Evolutionary conservation across 352 stramenopile genomes (phyloP).

Genomic region (Elongisporangium undulatum): DNA sequence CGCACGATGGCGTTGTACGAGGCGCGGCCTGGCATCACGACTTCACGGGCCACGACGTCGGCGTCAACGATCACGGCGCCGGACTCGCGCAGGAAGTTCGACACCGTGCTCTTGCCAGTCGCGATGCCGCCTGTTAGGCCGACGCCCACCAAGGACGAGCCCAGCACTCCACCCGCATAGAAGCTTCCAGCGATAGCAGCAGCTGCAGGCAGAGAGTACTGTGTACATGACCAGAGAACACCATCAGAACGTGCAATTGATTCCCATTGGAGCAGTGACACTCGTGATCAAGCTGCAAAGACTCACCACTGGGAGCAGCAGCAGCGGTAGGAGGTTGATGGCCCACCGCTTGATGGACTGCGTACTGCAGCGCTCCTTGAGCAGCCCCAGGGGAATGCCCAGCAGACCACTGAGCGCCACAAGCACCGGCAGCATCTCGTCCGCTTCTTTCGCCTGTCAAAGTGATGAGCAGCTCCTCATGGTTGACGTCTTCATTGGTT

Average conservation of each 20-base stretch:
- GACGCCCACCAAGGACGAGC: conserved; percentile 60
- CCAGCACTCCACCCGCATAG: conserved; percentile 36
- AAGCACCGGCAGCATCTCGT: conserved; percentile 25
- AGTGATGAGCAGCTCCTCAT: too few relatives aligned
- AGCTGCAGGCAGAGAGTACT: conserved; percentile 36
- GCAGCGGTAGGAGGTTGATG: conserved; percentile 32
- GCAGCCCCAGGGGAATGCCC: conserved; percentile 36
- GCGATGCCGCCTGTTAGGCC: conserved; percentile 82
- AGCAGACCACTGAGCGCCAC: conserved; percentile 32
- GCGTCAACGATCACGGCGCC: conserved; percentile 80
- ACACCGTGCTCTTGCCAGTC: conserved; percentile 84
- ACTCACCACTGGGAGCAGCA: conserved; percentile 35
- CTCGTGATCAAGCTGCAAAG: background rate
- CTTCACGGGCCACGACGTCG: conserved; percentile 71
- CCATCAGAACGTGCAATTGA: background rate
- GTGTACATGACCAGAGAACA: background rate
- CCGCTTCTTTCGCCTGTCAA: conserved; percentile 7
- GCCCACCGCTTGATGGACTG: conserved; percentile 38
- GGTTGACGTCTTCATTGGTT: conserved; percentile 3
- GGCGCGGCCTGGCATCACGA: conserved; percentile 66
- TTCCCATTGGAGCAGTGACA: too few relatives aligned
- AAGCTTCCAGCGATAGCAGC: conserved; percentile 17
- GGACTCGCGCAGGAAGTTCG: conserved; percentile 38
- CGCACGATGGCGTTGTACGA: conserved; percentile 78
- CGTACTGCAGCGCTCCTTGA: conserved; percentile 47